Evolutionary conservation across 2,329 filamentous ascomycete species (phyloP), one percentile per base, ranked within the genome.

Genomic region (Colletotrichum aenigma): DNA sequence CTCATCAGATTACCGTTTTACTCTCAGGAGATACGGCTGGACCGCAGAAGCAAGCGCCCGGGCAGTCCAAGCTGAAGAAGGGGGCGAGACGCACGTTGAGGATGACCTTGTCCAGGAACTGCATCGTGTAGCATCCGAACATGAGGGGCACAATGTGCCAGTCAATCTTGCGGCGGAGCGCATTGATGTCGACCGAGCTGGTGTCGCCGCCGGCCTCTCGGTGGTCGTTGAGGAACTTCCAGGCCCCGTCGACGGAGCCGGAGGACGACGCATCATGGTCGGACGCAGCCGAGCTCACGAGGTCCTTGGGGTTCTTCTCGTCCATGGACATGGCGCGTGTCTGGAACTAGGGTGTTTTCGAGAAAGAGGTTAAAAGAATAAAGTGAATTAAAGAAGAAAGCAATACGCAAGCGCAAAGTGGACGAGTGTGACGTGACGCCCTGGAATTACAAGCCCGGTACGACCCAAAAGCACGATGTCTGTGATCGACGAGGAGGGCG

Each of bases 41-140:
- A 21, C 9, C 15, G 30, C 15, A 34, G 38, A 74, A 43, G 18
- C 18, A 70, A 12, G 30, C 13, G 52, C 8, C 30, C 61, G 24
- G 56, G 16, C 62, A 38, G 71, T 68, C 21, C 30, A 36, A 21
- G 58, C 34, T 38, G 28, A 28, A 30, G 48, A 34, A 16, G 28
- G 32, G 66, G 34, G 36, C 9, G 43, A 38, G 18, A 84, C 88
- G 80, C 67, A 92, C 90, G 79, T 93, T 93, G 60, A 93, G 87
- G 32, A 91, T 87, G 75, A 92, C 89, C 83, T 93, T 93, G 84
- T 93, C 91, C 60, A 93, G 84, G 78, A 92, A 92, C 79, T 93
- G 91, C 83, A 92, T 86, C n/a, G 88, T 89, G 79, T 93, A 93
- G 79, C 88, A 90, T 60, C 87, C 82, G 76, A 92, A 92, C 89